Base-by-base conservation (phyloP, 2,329 filamentous ascomycete species). In the Acrocalymma vagum region DNA sequence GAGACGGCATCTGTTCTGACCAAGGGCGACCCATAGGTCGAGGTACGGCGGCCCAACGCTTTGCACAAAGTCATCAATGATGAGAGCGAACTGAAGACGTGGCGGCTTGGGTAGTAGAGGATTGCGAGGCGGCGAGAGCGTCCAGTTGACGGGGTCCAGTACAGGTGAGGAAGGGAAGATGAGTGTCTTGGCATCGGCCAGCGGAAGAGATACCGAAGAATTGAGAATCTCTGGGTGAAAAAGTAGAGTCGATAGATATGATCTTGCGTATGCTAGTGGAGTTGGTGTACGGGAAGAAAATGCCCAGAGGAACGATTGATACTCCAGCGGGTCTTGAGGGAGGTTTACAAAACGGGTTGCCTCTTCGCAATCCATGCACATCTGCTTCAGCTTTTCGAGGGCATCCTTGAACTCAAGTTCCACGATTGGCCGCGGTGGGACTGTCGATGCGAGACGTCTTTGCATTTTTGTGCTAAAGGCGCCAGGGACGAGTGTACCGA, bases 381-480 rank as follows among this genome's bases (percentile, higher is more conserved):
- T 72, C 29, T 84, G 82, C 41, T 79, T 79, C 48, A 96, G 78
- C 54, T 89, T 85, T 14, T 72, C 72, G 49, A 87, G 81, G 0
- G 91, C 88, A 57, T 90, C 85, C 10, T 85, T 81, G 54, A 89
- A 87, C 17, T 81, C 82, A 3, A 92, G 75, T 37, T 90, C 80
- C 9, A 96, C 88, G 56, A 96, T 93, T 0, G 93, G 92, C 7
- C 93, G 82, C 6, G 94, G 94, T 4, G 94, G 94, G 58, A 96
- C 92, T 1, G 91, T 96, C 55, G 91, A 96, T 1, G 94, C 92
- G 21, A 99, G 78, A 49, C 87, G 87, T n/a, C 92, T 82, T 64
- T 99, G 94, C 24, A 97, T 80, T 63, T 96, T 95, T 16, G 84
- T 83, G 57, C 90, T 96, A 67, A 96, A 97, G 0, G 92, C 84